Percentiles rank a stretch among this genome's conserved stretches.
phyloP scores from a whole-genome alignment of 2,329 filamentous ascomycete genomes.

The Scedosporium aurantiacum region DNA sequence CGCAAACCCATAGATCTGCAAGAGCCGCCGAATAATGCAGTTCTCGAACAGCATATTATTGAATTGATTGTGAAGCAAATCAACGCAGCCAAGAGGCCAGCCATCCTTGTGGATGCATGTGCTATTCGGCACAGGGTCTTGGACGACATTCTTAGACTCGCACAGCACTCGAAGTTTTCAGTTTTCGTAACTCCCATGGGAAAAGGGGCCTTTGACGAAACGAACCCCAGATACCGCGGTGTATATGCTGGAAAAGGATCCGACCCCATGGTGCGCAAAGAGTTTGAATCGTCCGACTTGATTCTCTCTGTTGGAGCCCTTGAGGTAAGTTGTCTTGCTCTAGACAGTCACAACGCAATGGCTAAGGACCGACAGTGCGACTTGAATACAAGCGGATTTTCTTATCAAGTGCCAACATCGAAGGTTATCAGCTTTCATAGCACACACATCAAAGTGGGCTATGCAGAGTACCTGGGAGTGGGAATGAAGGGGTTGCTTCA shows the following conservation, averaged over 20 bases:
- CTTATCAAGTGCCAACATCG: slow-evolving; percentile 64
- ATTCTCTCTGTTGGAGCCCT: slow-evolving; percentile 59
- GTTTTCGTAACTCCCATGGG: slow-evolving; percentile 88
- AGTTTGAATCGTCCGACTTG: slow-evolving; percentile 58
- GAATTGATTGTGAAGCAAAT: slow-evolving; percentile 66
- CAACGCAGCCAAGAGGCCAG: slow-evolving; percentile 58
- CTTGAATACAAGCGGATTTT: slow-evolving; percentile 76
- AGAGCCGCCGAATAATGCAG: slow-evolving; percentile 53
- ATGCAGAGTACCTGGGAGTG: slow-evolving; percentile 67
- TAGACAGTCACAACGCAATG: not conserved
- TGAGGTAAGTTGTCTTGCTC: too few species aligned
- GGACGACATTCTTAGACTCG: slow-evolving; percentile 58
- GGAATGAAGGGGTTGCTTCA: slow-evolving; percentile 68
- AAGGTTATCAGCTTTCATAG: slow-evolving; percentile 75
- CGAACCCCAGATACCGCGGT: slow-evolving; percentile 63
- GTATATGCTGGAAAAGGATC: slow-evolving; percentile 77
- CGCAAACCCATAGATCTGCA: slow-evolving; percentile 58
- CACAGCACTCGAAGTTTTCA: slow-evolving; percentile 64
- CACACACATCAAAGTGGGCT: slow-evolving; percentile 59
- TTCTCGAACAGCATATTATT: slow-evolving; percentile 70
- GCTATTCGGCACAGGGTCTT: slow-evolving; percentile 69
- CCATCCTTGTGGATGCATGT: slow-evolving; percentile 75
- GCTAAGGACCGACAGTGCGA: slow-evolving; percentile 46
- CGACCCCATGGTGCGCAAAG: slow-evolving; percentile 48
- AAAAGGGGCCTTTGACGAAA: slow-evolving; percentile 73